These are phyloP conservation scores for Sarocladium oryzae DNA, from an alignment of 2,329 filamentous ascomycete species.

Conservation along the genomic window DNA sequence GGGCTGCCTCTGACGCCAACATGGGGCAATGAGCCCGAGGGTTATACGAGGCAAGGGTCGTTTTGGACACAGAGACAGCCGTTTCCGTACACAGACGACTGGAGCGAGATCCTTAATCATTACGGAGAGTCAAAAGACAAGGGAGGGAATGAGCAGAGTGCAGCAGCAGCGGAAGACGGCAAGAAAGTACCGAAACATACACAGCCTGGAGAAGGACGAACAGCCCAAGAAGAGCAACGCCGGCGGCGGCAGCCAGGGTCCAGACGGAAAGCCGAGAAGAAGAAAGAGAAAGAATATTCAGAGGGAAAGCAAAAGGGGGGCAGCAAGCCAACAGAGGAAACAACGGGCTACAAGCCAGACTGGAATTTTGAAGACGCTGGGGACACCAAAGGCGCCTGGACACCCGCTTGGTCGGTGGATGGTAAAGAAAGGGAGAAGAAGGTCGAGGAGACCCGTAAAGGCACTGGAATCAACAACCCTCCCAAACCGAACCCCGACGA, in stretches of 20 bases:
- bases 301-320: neutral
- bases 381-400: too few species aligned
- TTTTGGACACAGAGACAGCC: conserved; percentile 1
- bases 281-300: neutral
- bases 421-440: too few species aligned
- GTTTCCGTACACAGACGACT: neutral
- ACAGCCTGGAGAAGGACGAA: neutral
- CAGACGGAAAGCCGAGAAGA: too few species aligned
- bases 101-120: neutral
- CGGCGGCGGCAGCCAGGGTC: too few species aligned
- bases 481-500: neutral
- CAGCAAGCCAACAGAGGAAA: neutral
- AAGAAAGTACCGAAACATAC: neutral
- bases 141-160: neutral
- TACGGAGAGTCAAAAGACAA: neutral
- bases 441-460: too few species aligned
- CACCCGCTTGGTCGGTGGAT: too few species aligned
- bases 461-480: too few species aligned
- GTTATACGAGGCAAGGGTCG: neutral
- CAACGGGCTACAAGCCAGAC: neutral
- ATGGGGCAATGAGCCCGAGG: neutral
- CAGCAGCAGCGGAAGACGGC: neutral
- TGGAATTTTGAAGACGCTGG: neutral
- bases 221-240: too few species aligned
- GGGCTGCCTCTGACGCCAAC: neutral